Conservation (phyloP, 192 early-diverging fungal genomes). For the Phlyctochytrium bullatum region DNA sequence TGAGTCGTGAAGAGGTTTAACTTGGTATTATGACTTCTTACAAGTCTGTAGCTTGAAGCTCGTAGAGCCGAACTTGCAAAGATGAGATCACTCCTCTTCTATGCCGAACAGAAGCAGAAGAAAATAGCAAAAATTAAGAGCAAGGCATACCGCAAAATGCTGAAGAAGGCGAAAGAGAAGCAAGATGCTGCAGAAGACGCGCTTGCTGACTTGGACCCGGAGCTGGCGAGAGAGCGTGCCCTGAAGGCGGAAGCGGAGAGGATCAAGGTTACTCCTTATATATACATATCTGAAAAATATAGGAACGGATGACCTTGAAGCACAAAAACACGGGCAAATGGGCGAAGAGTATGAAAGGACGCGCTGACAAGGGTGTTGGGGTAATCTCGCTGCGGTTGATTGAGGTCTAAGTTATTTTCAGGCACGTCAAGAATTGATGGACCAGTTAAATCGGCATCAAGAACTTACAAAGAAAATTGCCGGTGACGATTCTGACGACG, state of each 20-base stretch:
- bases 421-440: slow-evolving; percentile 75
- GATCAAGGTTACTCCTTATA: slow-evolving; percentile 46
- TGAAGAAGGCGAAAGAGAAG: slow-evolving; percentile 73
- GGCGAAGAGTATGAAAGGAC: slow-evolving; percentile 76
- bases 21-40: neutral
- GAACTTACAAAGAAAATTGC: slow-evolving; percentile 78
- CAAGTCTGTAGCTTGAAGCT: slow-evolving; percentile 35
- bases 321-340: slow-evolving; percentile 97
- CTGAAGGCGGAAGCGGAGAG: slow-evolving; percentile 73
- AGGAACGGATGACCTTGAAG: slow-evolving; percentile 88
- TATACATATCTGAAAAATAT: neutral
- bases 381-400: slow-evolving; percentile 13
- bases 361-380: slow-evolving; percentile 31
- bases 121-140: slow-evolving; percentile 96
- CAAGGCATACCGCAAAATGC: slow-evolving; percentile 88
- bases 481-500: slow-evolving; percentile 58
- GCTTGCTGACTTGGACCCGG: slow-evolving; percentile 60
- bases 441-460: slow-evolving; percentile 80
- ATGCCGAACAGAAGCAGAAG: slow-evolving; percentile 86
- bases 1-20: slow-evolving; percentile 77
- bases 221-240: slow-evolving; percentile 61
- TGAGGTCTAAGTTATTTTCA: slow-evolving; percentile 8
- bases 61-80: slow-evolving; percentile 76
- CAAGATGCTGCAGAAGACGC: slow-evolving; percentile 43
- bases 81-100: slow-evolving; percentile 94